Conservation (phyloP, 345 rosid genomes). For the Acer campestre region DNA sequence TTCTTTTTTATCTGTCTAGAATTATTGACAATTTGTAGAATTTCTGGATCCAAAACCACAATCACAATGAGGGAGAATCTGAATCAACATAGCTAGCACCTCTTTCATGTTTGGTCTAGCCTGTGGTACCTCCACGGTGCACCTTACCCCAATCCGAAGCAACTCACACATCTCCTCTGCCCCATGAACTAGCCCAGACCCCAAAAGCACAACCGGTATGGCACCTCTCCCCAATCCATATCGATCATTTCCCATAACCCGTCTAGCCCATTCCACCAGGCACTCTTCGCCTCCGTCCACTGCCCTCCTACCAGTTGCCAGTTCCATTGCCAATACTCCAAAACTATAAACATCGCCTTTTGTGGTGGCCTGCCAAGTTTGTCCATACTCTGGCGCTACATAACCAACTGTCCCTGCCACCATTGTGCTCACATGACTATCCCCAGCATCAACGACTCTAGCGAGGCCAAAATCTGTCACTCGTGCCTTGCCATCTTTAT, state of each 20-base stretch:
- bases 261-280: conserved; percentile 77
- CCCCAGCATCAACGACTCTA: conserved; percentile 66
- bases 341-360: conserved; percentile 95
- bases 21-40: conserved; percentile 27
- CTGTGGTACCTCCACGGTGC: conserved; percentile 78
- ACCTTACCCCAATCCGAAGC: conserved; percentile 60
- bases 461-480: conserved; percentile 95
- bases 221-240: conserved; percentile 29
- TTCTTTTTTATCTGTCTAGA: not conserved
- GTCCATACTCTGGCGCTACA: conserved; percentile 96
- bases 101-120: conserved; percentile 94
- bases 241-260: conserved; percentile 54
- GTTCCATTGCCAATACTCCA: conserved; percentile 83
- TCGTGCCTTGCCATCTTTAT: conserved; percentile 65
- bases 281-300: conserved; percentile 95
- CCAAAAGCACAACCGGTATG: conserved; percentile 53
- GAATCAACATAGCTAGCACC: conserved; percentile 62
- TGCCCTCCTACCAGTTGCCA: conserved; percentile 86
- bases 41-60: conserved; percentile 8
- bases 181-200: conserved; percentile 67
- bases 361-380: conserved; percentile 89
- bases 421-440: conserved; percentile 88
- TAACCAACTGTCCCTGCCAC: conserved; percentile 93
- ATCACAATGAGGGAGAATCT: conserved; percentile 35
- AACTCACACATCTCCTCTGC: conserved; percentile 69